A percentile compares a stretch with the other conserved stretches of the same genome.
phyloP scores from a whole-genome alignment of 2,329 filamentous ascomycete genomes.

The Cladosporium halotolerans region DNA sequence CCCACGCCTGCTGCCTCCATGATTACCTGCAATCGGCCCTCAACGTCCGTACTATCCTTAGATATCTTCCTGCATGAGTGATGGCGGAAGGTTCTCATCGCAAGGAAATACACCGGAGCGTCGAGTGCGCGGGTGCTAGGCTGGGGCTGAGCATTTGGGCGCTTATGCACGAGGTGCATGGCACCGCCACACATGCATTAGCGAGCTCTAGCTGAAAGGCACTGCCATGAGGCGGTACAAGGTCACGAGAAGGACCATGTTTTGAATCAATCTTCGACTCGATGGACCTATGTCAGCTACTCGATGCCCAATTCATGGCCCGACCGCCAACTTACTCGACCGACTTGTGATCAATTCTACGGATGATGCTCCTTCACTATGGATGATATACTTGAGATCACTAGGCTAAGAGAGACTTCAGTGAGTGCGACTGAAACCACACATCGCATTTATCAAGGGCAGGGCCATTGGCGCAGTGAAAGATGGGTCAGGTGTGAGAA shows the following conservation, averaged over 20 bases:
- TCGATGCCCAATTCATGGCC: background rate
- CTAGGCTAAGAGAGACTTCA: background rate
- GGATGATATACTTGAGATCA: conserved; percentile 1
- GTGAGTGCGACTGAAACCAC: background rate
- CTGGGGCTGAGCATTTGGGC: no score
- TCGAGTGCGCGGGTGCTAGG: no score
- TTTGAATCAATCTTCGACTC: background rate
- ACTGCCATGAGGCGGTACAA: background rate
- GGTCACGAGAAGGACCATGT: background rate
- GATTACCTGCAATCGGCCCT: background rate
- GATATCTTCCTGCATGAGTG: no score
- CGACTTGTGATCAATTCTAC: no score
- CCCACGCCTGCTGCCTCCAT: background rate
- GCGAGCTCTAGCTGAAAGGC: no score
- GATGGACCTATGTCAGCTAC: no score
- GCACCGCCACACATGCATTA: no score
- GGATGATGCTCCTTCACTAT: background rate
- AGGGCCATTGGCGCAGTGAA: background rate
- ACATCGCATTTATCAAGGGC: background rate
- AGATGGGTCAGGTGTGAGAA: conserved; percentile 1
- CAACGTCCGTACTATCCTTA: no score
- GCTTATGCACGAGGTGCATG: no score
- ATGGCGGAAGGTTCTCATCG: no score
- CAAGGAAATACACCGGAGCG: no score
- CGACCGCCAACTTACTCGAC: background rate